Evolutionary conservation across 805 yeast species (phyloP).

Genomic region (Maudiozyma bulderi): DNA sequence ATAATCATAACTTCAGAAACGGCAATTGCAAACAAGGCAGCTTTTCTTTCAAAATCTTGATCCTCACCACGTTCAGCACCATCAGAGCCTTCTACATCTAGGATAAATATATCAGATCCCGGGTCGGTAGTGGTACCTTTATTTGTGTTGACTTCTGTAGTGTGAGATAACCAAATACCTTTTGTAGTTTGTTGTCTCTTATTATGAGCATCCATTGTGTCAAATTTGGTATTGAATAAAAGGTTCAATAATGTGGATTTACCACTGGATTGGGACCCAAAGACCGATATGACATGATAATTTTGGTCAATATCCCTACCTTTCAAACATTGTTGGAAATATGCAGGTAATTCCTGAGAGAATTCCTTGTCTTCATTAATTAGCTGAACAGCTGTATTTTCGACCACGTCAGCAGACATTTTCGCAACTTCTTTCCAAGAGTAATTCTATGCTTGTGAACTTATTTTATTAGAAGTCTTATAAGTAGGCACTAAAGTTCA

Average conservation of each 20-base stretch:
- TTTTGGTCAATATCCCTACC: slow-evolving; percentile 45
- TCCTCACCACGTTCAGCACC: slow-evolving; percentile 97
- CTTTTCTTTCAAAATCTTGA: slow-evolving; percentile 94
- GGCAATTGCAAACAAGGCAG: slow-evolving; percentile 88
- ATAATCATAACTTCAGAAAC: slow-evolving; percentile 85
- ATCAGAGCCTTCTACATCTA: slow-evolving; percentile 99
- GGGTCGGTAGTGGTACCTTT: slow-evolving; percentile 6
- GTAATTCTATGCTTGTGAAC: not conserved
- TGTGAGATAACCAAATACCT: slow-evolving; percentile 69
- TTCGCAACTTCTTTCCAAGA: not conserved
- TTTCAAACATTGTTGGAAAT: slow-evolving; percentile 15
- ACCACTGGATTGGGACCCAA: slow-evolving; percentile 96
- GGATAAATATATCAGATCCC: slow-evolving; percentile 49
- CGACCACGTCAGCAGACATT: slow-evolving; percentile 1
- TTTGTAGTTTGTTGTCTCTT: slow-evolving; percentile 85
- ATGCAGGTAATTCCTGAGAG: slow-evolving; percentile 22
- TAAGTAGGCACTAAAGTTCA: too few relatives aligned
- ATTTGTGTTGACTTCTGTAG: slow-evolving; percentile 31
- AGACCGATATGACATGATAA: slow-evolving; percentile 88
- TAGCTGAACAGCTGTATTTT: slow-evolving; percentile 36
- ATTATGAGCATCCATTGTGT: slow-evolving; percentile 77
- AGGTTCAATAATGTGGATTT: slow-evolving; percentile 85
- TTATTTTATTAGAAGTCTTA: not conserved
- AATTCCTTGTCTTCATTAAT: slow-evolving; percentile 45
- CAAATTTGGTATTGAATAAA: slow-evolving; percentile 78